Evolutionary conservation across 176 grass and related monocot species (phyloP).

Genomic region (Themeda triandra): DNA sequence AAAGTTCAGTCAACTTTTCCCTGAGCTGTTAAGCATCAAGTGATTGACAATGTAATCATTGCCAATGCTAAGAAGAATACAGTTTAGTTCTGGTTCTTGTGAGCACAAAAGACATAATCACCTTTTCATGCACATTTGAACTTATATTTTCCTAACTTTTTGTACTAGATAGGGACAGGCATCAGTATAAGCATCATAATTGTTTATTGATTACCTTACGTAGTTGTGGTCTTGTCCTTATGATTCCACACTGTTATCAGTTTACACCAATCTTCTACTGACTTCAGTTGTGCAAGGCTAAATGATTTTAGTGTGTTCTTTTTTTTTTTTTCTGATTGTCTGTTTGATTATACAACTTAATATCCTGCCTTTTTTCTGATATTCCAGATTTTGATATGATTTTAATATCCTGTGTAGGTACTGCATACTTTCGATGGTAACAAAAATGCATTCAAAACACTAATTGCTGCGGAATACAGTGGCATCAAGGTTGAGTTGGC

Average conservation of each 20-base stretch:
- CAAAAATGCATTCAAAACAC: slow-evolving; percentile 89
- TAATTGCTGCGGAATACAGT: slow-evolving; percentile 84
- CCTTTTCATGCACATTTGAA: neutral
- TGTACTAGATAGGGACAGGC: neutral
- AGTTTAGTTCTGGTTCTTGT: neutral
- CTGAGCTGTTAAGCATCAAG: too few species aligned
- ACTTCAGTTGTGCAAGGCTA: too few species aligned
- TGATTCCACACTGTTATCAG: neutral
- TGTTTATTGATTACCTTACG: neutral
- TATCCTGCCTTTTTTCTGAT: neutral
- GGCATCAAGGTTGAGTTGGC: slow-evolving; percentile 67
- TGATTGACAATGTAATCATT: neutral
- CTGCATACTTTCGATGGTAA: slow-evolving; percentile 52
- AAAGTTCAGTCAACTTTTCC: too few species aligned
- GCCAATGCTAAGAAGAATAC: neutral
- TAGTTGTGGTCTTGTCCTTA: neutral
- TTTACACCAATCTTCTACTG: neutral
- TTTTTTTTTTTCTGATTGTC: neutral
- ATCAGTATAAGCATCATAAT: neutral
- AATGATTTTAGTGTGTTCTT: neutral
- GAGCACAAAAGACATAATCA: neutral
- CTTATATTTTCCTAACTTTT: neutral
- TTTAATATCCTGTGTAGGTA: slow-evolving; percentile 36
- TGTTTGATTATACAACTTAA: neutral
- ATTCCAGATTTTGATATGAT: neutral